Conservation (phyloP, 2,329 filamentous ascomycete genomes). For the Hypoxylon sp. region DNA sequence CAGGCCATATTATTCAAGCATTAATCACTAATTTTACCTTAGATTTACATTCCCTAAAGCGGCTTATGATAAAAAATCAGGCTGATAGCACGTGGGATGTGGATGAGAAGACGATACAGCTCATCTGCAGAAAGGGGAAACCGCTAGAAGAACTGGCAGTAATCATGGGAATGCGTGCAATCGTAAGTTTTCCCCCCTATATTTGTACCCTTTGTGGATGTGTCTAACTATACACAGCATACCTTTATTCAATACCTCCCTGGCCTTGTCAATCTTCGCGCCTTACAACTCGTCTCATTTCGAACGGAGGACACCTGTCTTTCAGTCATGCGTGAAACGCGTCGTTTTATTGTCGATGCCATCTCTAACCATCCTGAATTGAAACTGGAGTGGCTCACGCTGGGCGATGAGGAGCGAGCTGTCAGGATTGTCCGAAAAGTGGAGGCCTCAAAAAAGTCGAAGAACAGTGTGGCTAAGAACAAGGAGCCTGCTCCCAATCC, state of each 20-base stretch:
- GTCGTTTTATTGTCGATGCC: constrained; percentile 67
- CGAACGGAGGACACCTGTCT: constrained; percentile 64
- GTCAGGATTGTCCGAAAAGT: constrained; percentile 58
- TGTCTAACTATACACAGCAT: constrained; percentile 54
- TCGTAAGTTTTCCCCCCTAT: constrained; percentile 55
- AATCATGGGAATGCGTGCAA: constrained; percentile 61
- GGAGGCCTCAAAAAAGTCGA: constrained; percentile 43
- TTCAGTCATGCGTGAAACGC: constrained; percentile 64
- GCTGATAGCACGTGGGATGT: constrained; percentile 63
- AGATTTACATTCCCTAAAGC: constrained; percentile 60
- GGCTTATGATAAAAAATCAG: constrained; percentile 69
- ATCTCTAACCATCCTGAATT: constrained; percentile 63
- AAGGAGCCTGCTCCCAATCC: constrained; percentile 39
- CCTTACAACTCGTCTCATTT: constrained; percentile 64
- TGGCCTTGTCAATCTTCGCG: constrained; percentile 58
- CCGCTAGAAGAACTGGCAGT: constrained; percentile 64
- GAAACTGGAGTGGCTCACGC: constrained; percentile 66
- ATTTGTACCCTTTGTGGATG: not conserved
- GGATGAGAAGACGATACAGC: constrained; percentile 61
- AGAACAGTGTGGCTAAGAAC: constrained; percentile 48
- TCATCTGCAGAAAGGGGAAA: constrained; percentile 61
- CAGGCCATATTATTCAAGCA: not conserved
- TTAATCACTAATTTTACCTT: constrained; percentile 1
- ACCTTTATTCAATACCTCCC: constrained; percentile 63
- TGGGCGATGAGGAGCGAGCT: constrained; percentile 59